phyloP scores from a whole-genome alignment of 805 yeast species.

The Groenewaldozyma salmanticensis region DNA sequence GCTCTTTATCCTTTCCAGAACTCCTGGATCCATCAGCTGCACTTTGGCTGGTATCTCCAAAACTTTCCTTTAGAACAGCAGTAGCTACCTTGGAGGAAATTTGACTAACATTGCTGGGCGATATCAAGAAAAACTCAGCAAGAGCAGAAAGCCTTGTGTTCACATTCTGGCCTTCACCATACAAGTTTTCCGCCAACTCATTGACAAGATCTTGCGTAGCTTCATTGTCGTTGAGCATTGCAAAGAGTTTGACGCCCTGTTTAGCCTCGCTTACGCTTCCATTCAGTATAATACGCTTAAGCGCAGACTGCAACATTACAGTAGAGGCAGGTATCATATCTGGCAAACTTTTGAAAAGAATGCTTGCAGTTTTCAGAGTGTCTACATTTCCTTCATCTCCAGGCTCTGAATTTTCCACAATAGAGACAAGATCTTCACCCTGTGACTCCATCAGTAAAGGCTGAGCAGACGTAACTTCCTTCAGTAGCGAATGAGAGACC shows the following conservation, averaged over 20 bases:
- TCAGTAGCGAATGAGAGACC: constrained; percentile 45
- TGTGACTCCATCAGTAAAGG: constrained; percentile 62
- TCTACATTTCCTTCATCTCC: constrained; percentile 25
- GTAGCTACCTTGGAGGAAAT: neutral
- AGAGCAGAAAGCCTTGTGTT: constrained; percentile 37
- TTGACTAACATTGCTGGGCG: constrained; percentile 30
- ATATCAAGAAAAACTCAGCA: constrained; percentile 44
- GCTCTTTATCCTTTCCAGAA: neutral
- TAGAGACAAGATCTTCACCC: constrained; percentile 38
- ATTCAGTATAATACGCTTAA: constrained; percentile 29
- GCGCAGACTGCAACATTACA: neutral
- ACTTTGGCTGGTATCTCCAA: neutral
- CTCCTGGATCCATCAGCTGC: neutral
- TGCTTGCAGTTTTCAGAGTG: constrained; percentile 50
- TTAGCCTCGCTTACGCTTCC: constrained; percentile 57
- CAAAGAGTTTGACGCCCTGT: constrained; percentile 51
- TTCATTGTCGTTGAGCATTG: constrained; percentile 38
- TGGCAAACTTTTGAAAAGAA: constrained; percentile 44
- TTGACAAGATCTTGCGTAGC: constrained; percentile 27
- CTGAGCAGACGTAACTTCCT: constrained; percentile 44
- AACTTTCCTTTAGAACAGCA: neutral
- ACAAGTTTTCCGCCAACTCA: constrained; percentile 28
- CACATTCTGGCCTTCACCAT: neutral
- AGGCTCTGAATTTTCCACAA: constrained; percentile 27
- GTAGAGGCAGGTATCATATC: constrained; percentile 38